Base-by-base conservation (phyloP, 2,329 filamentous ascomycete genomes). In the Xylariaceae sp. region DNA sequence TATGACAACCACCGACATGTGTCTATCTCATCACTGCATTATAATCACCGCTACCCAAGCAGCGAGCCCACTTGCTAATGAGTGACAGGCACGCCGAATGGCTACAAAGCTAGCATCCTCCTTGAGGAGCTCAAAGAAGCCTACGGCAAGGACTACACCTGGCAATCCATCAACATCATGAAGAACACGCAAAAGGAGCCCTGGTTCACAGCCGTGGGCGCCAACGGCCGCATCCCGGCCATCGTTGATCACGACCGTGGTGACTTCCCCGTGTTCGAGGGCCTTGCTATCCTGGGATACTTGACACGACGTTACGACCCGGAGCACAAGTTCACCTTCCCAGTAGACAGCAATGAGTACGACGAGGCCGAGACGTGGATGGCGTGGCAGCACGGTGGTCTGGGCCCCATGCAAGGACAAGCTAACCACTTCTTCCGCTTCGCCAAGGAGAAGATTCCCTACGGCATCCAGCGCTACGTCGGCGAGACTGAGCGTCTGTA, bases 401-500 rank as follows among this genome's bases (percentile, higher is more conserved):
- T 89, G 2, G 86, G 86, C 1, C 86, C 87, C 2, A 80, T 79
- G 74, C 86, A 90, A 66, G 87, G 83, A 19, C 87, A 90, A 65
- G 83, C 85, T 51, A 85, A 87, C 67, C 86, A 91, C 70, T 91
- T 91, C 72, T 66, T 74, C 45, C 77, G 80, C 38, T 83, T 85
- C 59, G 80, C 85, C 4, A 81, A 83, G 39, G 84, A 89, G 61
- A 78, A 77, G 62, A 85, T 89, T 60, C 75, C 82, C 44, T 91
- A 90, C 66, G 83, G 77, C 43, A 78, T 86, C 14, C 83, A 86
- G 62, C 80, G 88, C 38, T 92, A 91, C 67, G 75, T 85, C 46
- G 89, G 87, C 61, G 89, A 92, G 73, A 82, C 83, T 1, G 77
- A 86, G 56, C 81, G 89, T 2, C 75, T 92, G 1, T 91, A 90